Conservation (phyloP, 2,329 filamentous ascomycete species). For the Fusarium hainanense region DNA sequence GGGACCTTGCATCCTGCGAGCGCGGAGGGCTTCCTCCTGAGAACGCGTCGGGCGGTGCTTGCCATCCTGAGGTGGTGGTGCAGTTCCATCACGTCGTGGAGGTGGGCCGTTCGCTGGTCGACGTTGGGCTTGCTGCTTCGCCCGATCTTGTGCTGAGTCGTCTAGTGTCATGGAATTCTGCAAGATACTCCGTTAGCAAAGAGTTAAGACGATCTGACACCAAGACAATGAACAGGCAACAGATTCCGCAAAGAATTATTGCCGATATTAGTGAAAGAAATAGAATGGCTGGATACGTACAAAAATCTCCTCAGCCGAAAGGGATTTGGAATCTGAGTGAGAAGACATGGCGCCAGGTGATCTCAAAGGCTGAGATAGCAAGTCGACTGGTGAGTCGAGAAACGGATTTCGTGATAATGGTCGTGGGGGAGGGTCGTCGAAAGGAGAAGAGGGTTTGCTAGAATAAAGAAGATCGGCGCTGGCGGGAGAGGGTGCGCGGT, state of each 20-base stretch:
- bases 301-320: slow-evolving; percentile 77
- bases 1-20: slow-evolving; percentile 56
- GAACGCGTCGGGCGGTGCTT: slow-evolving; percentile 72
- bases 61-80: slow-evolving; percentile 55
- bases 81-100: slow-evolving; percentile 55
- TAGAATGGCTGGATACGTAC: slow-evolving; percentile 65
- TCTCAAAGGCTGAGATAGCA: slow-evolving; percentile 52
- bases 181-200: slow-evolving; percentile 24
- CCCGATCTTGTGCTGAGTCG: slow-evolving; percentile 57
- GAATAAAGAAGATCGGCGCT: slow-evolving; percentile 50
- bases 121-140: slow-evolving; percentile 54
- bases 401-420: slow-evolving; percentile 81
- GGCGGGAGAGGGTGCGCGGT: slow-evolving; percentile 73
- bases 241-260: background rate
- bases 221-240: background rate
- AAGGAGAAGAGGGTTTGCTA: slow-evolving; percentile 64
- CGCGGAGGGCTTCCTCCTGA: slow-evolving; percentile 71
- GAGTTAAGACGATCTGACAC: background rate
- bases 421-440: slow-evolving; percentile 68
- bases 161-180: slow-evolving; percentile 77
- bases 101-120: slow-evolving; percentile 49
- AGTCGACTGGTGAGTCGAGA: slow-evolving; percentile 64
- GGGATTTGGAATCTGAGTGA: slow-evolving; percentile 57
- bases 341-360: slow-evolving; percentile 63
- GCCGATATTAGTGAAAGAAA: background rate